Conservation (phyloP, 2,329 filamentous ascomycete genomes). For the Mycosphaerella sp. region DNA sequence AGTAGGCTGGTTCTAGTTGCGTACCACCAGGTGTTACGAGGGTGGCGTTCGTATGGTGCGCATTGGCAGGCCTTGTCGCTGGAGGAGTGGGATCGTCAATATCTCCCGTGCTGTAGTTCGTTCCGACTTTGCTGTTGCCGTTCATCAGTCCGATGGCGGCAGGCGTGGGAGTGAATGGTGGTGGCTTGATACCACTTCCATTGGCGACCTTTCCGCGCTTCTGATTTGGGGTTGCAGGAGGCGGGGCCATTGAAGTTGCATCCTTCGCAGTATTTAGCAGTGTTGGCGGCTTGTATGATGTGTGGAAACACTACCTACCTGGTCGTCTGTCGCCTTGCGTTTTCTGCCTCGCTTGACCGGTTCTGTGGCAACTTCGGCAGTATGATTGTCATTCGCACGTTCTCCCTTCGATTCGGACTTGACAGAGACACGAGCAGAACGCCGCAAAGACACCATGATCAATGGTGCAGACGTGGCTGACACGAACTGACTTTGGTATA, state of each 20-base stretch:
- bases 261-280: slow-evolving; percentile 5
- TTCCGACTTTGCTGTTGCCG: slow-evolving; percentile 26
- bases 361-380: slow-evolving; percentile 7
- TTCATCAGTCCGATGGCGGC: slow-evolving; percentile 44
- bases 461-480: neutral
- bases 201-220: slow-evolving; percentile 27
- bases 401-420: slow-evolving; percentile 1
- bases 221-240: slow-evolving; percentile 28
- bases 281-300: slow-evolving; percentile 9
- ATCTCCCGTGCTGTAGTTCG: slow-evolving; percentile 38
- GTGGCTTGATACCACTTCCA: slow-evolving; percentile 23
- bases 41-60: slow-evolving; percentile 60
- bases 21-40: slow-evolving; percentile 67
- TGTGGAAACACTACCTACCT: slow-evolving; percentile 8
- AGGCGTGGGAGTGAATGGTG: slow-evolving; percentile 45
- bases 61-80: slow-evolving; percentile 52
- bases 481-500: neutral
- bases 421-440: slow-evolving; percentile 44
- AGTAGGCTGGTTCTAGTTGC: slow-evolving; percentile 49
- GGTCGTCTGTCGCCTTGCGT: slow-evolving; percentile 18
- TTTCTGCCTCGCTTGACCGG: slow-evolving; percentile 23
- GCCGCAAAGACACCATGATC: slow-evolving; percentile 46
- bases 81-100: slow-evolving; percentile 34
- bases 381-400: slow-evolving; percentile 5
- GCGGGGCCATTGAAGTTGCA: slow-evolving; percentile 26